Conservation (phyloP, 75 land plant genomes). For the Sequoiadendron giganteum region DNA sequence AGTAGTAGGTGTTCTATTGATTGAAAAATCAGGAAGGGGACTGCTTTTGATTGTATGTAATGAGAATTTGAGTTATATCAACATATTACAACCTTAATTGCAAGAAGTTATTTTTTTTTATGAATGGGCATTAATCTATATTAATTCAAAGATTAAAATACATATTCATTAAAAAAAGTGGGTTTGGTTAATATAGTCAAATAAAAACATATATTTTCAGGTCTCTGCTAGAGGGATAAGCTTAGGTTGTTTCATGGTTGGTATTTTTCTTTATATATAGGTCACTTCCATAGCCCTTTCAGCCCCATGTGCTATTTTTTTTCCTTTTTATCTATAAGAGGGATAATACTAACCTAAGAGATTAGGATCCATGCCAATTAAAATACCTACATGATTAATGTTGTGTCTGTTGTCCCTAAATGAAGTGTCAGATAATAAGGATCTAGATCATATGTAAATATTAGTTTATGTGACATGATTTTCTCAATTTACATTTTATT, state of each 20-base stretch:
- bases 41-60: conserved; percentile 42
- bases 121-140: too few species aligned
- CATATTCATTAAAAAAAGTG: too few species aligned
- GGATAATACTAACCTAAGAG: background rate
- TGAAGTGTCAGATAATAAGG: background rate
- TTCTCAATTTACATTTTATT: background rate
- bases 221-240: conserved; percentile 39
- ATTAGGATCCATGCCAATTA: background rate
- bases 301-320: background rate
- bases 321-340: background rate
- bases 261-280: conserved; percentile 36
- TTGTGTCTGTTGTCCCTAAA: background rate
- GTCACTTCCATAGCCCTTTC: conserved; percentile 10
- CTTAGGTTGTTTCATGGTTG: conserved; percentile 38
- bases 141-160: too few species aligned
- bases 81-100: background rate
- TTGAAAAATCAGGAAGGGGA: conserved; percentile 47
- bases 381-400: background rate
- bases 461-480: background rate
- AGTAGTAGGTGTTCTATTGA: conserved; percentile 27
- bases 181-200: background rate
- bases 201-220: conserved; percentile 14
- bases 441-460: background rate
- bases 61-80: background rate
- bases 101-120: too few species aligned